Evolutionary conservation across 2,329 filamentous ascomycete genomes (phyloP).

Genomic region (Ophiosphaerella korrae): DNA sequence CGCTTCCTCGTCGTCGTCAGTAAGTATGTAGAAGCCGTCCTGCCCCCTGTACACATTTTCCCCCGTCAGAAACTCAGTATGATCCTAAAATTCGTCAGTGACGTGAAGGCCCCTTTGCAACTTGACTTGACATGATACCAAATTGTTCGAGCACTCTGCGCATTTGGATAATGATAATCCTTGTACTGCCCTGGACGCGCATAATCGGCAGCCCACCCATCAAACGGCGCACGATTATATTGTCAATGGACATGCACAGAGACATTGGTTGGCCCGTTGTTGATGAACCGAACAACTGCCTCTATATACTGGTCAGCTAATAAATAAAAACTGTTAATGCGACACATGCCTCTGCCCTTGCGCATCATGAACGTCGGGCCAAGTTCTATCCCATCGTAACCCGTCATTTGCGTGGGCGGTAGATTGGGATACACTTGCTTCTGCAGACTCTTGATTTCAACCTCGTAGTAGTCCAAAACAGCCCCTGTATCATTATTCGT

Average conservation of each 20-base stretch:
- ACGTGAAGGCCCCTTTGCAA: background rate
- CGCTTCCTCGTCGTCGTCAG: slow-evolving; percentile 55
- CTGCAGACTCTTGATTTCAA: slow-evolving; percentile 49
- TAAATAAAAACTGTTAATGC: no score
- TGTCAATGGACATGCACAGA: slow-evolving; percentile 63
- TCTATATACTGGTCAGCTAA: slow-evolving; percentile 36
- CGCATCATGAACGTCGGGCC: slow-evolving; percentile 60
- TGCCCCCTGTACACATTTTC: slow-evolving; percentile 63
- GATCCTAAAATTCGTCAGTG: slow-evolving; percentile 35
- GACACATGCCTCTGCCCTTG: slow-evolving; percentile 46
- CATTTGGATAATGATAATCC: slow-evolving; percentile 67
- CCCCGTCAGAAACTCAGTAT: slow-evolving; percentile 53
- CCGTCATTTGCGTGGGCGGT: slow-evolving; percentile 48
- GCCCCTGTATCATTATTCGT: slow-evolving; percentile 43
- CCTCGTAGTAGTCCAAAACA: slow-evolving; percentile 55
- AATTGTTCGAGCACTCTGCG: slow-evolving; percentile 57
- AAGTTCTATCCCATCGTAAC: slow-evolving; percentile 62
- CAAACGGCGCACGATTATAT: slow-evolving; percentile 53
- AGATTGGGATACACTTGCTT: slow-evolving; percentile 53
- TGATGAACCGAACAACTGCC: slow-evolving; percentile 60
- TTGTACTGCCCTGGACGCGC: slow-evolving; percentile 60
- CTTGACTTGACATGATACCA: slow-evolving; percentile 61
- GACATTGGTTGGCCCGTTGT: slow-evolving; percentile 52
- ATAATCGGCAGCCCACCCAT: slow-evolving; percentile 62
- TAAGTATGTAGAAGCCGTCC: slow-evolving; percentile 61